Evolutionary conservation across 345 rosid species (phyloP).

Genomic region (Ceriops tagal): DNA sequence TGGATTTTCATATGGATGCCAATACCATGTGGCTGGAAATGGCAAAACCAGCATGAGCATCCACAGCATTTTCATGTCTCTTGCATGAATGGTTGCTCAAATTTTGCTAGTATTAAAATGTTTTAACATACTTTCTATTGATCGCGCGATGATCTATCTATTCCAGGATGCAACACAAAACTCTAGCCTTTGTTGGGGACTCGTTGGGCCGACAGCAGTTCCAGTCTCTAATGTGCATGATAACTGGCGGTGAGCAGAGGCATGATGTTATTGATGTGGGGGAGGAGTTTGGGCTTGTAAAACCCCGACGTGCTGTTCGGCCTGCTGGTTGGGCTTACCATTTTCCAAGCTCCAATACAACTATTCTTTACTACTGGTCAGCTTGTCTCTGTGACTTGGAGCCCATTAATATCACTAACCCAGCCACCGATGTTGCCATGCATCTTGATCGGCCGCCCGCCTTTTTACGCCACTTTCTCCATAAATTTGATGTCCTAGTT

Average conservation of each 20-base stretch:
- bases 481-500: constrained; percentile 57
- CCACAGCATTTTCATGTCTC: background rate
- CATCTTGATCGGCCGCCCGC: constrained; percentile 84
- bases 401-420: constrained; percentile 48
- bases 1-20: no score
- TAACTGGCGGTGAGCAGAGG: constrained; percentile 51
- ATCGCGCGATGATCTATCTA: constrained; percentile 8
- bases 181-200: constrained; percentile 86
- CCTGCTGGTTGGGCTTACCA: constrained; percentile 80
- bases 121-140: background rate
- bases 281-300: constrained; percentile 49
- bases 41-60: no score
- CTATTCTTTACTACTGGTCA: constrained; percentile 75
- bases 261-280: constrained; percentile 56
- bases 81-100: background rate
- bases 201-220: constrained; percentile 82
- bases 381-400: constrained; percentile 61
- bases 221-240: constrained; percentile 84
- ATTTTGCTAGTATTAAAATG: background rate
- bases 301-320: constrained; percentile 45
- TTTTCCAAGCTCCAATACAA: constrained; percentile 63
- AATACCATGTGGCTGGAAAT: no score
- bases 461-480: constrained; percentile 52
- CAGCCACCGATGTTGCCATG: constrained; percentile 58
- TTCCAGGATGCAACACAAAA: constrained; percentile 63